Conservation (phyloP, 2,329 filamentous ascomycete species). For the Aureobasidium sp. region DNA sequence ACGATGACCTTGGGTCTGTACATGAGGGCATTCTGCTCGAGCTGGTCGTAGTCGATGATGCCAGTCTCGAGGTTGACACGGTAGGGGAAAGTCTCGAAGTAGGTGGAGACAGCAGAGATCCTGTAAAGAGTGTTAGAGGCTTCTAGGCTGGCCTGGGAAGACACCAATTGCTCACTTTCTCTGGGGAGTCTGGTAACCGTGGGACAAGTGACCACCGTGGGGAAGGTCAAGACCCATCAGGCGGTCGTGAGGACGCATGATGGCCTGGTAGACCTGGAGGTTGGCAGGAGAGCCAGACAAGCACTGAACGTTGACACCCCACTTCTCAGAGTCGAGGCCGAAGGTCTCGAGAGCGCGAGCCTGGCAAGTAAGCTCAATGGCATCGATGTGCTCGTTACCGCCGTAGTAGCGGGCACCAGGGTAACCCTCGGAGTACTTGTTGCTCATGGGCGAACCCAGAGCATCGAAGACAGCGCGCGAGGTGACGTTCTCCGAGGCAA, state of each 20-base stretch:
- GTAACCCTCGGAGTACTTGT: conserved; percentile 99
- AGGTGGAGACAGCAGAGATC: conserved; percentile 98
- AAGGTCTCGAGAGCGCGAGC: conserved; percentile 87
- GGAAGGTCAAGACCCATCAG: conserved; percentile 95
- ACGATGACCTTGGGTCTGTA: conserved; percentile 96
- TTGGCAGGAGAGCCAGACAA: conserved; percentile 74
- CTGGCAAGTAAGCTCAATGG: conserved; percentile 93
- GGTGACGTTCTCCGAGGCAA: conserved; percentile 98
- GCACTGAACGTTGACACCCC: conserved; percentile 98
- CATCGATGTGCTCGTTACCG: conserved; percentile 97
- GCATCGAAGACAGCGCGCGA: conserved; percentile 97
- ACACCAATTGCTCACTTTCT: conserved; percentile 52
- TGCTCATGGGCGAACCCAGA: conserved; percentile 80
- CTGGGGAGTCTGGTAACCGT: conserved; percentile 93
- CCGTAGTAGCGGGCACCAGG: conserved; percentile 98
- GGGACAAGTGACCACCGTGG: conserved; percentile 88
- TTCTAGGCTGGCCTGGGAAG: not conserved
- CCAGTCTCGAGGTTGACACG: conserved; percentile 83
- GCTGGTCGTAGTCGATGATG: conserved; percentile 86
- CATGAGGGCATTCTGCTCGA: conserved; percentile 77
- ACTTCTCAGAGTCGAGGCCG: conserved; percentile 76
- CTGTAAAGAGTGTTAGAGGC: not conserved
- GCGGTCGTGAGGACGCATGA: conserved; percentile 91
- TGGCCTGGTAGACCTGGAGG: conserved; percentile 94
- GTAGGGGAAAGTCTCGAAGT: conserved; percentile 97